Evolutionary conservation across 306 rosid species (phyloP).

Genomic region (Begonia peltatifolia): DNA sequence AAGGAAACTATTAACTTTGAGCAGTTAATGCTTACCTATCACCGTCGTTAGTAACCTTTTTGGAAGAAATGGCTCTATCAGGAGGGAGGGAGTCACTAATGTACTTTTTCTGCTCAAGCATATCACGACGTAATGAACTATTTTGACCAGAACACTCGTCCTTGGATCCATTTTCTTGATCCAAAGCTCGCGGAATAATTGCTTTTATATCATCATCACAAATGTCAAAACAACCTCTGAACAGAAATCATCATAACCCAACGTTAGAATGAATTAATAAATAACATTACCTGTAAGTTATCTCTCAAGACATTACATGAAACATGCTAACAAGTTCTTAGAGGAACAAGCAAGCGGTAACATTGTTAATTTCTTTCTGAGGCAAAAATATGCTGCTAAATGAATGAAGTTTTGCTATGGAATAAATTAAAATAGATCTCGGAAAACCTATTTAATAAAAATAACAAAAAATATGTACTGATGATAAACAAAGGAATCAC

Average conservation of each 20-base stretch:
- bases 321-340: too few relatives aligned
- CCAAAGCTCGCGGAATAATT: slow-evolving; percentile 12
- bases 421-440: too few relatives aligned
- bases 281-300: background rate
- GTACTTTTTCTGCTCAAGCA: background rate
- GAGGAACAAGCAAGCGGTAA: too few relatives aligned
- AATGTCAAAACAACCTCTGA: slow-evolving; percentile 17
- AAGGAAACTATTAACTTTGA: background rate
- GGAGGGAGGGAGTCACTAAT: background rate
- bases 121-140: background rate
- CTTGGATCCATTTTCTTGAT: slow-evolving; percentile 25
- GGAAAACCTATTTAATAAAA: too few relatives aligned
- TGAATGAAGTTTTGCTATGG: too few relatives aligned
- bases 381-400: too few relatives aligned
- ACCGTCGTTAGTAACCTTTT: background rate
- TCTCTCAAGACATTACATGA: background rate
- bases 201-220: slow-evolving; percentile 10
- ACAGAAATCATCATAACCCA: background rate
- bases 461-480: too few relatives aligned
- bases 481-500: background rate
- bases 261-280: background rate
- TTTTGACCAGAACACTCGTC: slow-evolving; percentile 25
- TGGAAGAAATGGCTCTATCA: background rate
- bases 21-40: background rate
- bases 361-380: too few relatives aligned